Conservation (phyloP, 164 flowering plant genomes). For the Aristolochia fimbriata region DNA sequence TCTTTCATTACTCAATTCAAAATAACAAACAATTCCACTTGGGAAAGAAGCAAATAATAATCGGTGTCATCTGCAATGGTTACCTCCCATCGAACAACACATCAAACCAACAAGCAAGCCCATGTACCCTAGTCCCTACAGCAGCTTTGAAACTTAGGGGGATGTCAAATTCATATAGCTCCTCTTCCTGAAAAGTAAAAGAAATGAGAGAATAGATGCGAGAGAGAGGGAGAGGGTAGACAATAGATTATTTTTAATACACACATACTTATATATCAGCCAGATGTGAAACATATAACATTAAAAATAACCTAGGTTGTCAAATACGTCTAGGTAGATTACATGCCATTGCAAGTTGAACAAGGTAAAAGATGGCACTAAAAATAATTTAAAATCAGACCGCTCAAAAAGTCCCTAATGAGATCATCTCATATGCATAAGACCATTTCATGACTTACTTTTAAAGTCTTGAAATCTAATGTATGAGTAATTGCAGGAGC, state of each 20-base stretch:
- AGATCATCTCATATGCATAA: not conserved
- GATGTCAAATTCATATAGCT: slow-evolving; percentile 78
- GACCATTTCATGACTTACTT: slow-evolving; percentile 33
- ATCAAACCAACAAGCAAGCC: slow-evolving; percentile 98
- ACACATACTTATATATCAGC: too few relatives aligned
- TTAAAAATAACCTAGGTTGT: too few relatives aligned
- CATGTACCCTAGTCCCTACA: slow-evolving; percentile 86
- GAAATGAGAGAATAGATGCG: not conserved
- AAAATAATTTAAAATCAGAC: too few relatives aligned
- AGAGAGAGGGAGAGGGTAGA: not conserved
- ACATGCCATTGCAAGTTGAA: too few relatives aligned
- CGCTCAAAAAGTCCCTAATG: too few relatives aligned
- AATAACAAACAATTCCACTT: too few relatives aligned
- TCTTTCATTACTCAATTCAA: too few relatives aligned
- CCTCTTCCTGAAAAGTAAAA: slow-evolving; percentile 69
- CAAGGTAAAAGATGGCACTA: too few relatives aligned
- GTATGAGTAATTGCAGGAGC: slow-evolving; percentile 69
- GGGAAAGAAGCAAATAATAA: not conserved
- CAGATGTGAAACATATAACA: not conserved
- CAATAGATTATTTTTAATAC: too few relatives aligned
- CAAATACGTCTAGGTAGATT: too few relatives aligned
- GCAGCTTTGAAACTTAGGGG: slow-evolving; percentile 71
- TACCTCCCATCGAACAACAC: slow-evolving; percentile 95
- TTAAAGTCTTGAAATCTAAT: slow-evolving; percentile 55
- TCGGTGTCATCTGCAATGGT: slow-evolving; percentile 1